Base-by-base conservation (phyloP, 2,329 filamentous ascomycete species). In the Penicillium rolfsii region DNA sequence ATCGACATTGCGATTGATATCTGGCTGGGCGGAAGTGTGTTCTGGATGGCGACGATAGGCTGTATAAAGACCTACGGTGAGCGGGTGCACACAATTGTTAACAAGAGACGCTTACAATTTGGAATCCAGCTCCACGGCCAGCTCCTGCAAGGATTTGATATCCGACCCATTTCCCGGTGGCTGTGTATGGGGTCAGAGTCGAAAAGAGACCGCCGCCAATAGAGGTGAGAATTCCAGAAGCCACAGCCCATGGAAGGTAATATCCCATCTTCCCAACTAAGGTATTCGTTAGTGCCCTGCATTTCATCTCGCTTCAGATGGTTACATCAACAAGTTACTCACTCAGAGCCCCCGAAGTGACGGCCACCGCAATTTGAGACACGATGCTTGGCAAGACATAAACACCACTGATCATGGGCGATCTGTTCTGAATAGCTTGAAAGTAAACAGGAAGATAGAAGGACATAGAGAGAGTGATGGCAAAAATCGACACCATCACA, bases 81-180 rank as follows among this genome's bases (percentile, higher is more conserved):
- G 30, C n/a, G 28, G 30, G 4, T 2, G 11, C 5, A 5, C 22
- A 8, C 3, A 22, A 2, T 8, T 40, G 30, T 5, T 19, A 11
- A 16, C 9, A 49, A 19, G 30, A 36, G 11, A 28, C 7, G 54
- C 65, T 57, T 48, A 74, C 72, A 5, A 62, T 60, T 58, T 73
- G 72, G 19, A 67, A 60, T 4, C 55, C 67, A 5, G 61, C 58
- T 8, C 82, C 82, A 12, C 79, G 68, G 1, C 81, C 79, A 3
- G 77, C 69, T 22, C 81, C 82, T 4, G 76, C 60, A 2, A 84
- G 61, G 4, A 80, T 71, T 57, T 84, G 80, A 67, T 79, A 84
- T 8, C 81, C 82, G 24, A 83, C 78, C 81, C 81, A 83, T 35
- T 75, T 70, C 2, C 64, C 71, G 0, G 71, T 70, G 0, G 75